These are phyloP conservation scores for Magnolia changhungtana DNA, from an alignment of 164 flowering plant genomes.

Conservation along the genomic window DNA sequence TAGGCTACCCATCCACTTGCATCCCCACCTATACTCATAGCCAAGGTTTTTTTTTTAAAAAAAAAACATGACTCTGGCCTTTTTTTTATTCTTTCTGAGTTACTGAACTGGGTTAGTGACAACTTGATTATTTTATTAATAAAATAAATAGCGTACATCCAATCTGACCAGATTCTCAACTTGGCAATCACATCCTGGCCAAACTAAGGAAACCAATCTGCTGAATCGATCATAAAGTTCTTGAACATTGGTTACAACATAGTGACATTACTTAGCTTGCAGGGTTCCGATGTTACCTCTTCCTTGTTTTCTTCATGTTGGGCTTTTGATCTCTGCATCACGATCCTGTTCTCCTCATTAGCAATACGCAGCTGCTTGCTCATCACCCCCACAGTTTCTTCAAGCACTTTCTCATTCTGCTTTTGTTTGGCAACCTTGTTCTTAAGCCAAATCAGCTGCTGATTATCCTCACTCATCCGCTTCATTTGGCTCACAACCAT, in stretches of 20 bases:
- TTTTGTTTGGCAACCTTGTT: slow-evolving; percentile 44
- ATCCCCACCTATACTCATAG: no score
- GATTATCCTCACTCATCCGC: slow-evolving; percentile 83
- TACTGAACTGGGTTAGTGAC: no score
- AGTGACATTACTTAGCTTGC: neutral
- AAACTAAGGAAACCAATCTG: neutral
- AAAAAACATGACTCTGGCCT: no score
- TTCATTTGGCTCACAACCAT: slow-evolving; percentile 61
- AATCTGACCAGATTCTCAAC: neutral
- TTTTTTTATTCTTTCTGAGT: no score
- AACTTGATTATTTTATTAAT: no score
- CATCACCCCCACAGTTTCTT: neutral
- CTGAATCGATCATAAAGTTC: neutral
- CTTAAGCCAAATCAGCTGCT: slow-evolving; percentile 55
- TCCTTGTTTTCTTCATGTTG: slow-evolving; percentile 72
- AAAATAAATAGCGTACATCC: no score
- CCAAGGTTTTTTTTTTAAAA: no score
- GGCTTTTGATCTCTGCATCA: slow-evolving; percentile 52
- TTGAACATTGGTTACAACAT: neutral
- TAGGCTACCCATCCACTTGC: no score
- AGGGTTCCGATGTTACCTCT: slow-evolving; percentile 47
- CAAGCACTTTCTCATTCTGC: neutral
- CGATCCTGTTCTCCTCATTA: slow-evolving; percentile 50
- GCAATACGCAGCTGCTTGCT: slow-evolving; percentile 54
- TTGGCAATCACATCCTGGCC: neutral